A percentile compares a stretch with the other conserved stretches of the same genome.
Conservation (phyloP, 2,329 filamentous ascomycete species). For the Paracoccidioides brasiliensis region DNA sequence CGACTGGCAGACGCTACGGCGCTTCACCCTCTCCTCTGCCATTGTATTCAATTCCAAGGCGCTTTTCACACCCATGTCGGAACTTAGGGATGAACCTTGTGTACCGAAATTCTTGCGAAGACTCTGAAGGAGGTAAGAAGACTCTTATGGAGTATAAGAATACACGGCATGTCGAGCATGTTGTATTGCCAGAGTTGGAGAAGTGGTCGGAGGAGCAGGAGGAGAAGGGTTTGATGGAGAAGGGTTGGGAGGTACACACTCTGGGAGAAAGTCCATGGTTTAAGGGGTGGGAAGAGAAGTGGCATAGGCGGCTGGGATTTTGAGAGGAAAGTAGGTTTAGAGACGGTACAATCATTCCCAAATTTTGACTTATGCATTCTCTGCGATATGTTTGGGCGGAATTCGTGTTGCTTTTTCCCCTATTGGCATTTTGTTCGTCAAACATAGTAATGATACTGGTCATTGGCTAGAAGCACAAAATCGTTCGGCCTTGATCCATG, state of each 20-base stretch:
- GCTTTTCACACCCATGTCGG: slow-evolving; percentile 59
- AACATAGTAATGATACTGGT: neutral
- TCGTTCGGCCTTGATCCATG: no score
- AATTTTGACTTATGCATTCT: neutral
- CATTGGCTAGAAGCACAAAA: neutral
- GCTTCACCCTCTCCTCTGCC: slow-evolving; percentile 60
- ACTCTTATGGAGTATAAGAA: slow-evolving; percentile 66
- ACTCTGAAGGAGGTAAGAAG: slow-evolving; percentile 56
- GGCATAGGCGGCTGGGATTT: slow-evolving; percentile 52
- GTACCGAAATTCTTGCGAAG: slow-evolving; percentile 57
- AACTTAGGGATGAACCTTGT: slow-evolving; percentile 58
- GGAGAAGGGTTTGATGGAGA: slow-evolving; percentile 45
- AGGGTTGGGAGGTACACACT: slow-evolving; percentile 54
- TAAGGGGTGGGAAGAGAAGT: slow-evolving; percentile 63
- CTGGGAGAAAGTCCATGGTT: slow-evolving; percentile 66
- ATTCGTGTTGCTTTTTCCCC: neutral
- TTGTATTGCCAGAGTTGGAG: slow-evolving; percentile 52
- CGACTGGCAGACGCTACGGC: slow-evolving; percentile 77
- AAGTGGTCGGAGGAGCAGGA: slow-evolving; percentile 54
- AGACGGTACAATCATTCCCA: neutral
- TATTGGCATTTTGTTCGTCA: neutral
- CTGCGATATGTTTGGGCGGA: neutral
- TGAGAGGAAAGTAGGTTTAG: slow-evolving; percentile 15
- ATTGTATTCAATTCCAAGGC: slow-evolving; percentile 85
- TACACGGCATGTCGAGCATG: slow-evolving; percentile 67